Conservation (phyloP, 73 alveolate genomes). For the Blepharisma stoltei region DNA sequence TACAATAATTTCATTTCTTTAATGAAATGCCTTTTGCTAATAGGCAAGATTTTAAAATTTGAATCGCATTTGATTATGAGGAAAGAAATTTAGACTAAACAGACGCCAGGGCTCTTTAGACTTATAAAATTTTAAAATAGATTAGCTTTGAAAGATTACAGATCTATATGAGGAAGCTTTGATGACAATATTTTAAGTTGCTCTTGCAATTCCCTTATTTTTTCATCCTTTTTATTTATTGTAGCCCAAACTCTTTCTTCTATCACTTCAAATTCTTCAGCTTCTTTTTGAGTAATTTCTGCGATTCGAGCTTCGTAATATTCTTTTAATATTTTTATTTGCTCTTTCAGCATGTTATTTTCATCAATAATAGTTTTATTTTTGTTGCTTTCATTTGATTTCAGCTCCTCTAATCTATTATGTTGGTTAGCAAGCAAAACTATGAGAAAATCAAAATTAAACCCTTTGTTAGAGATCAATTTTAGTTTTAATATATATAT, state of each 20-base stretch:
- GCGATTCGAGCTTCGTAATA: conserved; percentile 45
- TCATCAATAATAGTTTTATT: neutral
- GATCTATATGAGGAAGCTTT: conserved; percentile 34
- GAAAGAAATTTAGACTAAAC: no score
- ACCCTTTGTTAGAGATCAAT: no score
- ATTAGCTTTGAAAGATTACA: no score
- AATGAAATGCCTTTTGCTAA: no score
- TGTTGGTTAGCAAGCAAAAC: no score
- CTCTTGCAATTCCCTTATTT: conserved; percentile 71
- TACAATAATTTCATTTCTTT: no score
- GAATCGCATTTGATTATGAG: no score
- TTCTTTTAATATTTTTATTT: conserved; percentile 32
- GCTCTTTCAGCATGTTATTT: neutral
- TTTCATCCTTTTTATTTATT: conserved; percentile 82
- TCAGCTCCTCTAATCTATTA: conserved; percentile 17
- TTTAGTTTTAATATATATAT: no score
- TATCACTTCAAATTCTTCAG: conserved; percentile 79
- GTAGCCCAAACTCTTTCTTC: conserved; percentile 87
- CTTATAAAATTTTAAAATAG: no score
- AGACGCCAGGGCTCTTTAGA: no score
- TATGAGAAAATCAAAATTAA: no score
- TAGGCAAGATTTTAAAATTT: no score
- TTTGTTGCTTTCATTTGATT: conserved; percentile 23
- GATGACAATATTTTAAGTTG: conserved; percentile 71
- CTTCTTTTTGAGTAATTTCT: conserved; percentile 60